Base-by-base conservation (phyloP, 306 rosid species). In the Prunus padus region DNA sequence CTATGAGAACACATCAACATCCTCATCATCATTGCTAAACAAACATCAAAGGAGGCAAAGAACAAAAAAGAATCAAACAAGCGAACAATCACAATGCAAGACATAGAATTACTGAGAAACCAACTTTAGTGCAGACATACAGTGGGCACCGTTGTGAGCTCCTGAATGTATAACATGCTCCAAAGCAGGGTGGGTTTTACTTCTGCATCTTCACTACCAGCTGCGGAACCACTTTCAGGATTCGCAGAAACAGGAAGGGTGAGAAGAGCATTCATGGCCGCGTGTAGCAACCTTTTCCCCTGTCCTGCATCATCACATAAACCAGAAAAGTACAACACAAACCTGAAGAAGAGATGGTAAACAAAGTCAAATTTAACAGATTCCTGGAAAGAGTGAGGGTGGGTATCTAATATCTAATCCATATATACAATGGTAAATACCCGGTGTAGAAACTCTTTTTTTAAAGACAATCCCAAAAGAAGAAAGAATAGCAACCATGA, bases 141-240 rank as follows among this genome's bases (percentile, higher is more conserved):
- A 82, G 84, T 78, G 76, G 90, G 73, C 18, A 90, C 97, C 88
- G 0, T 73, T 50, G 85, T 82, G 61, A 82, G 73, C 74, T 89
- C 94, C 87, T 95, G 99, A 83, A 90, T 81, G 88, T 89, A 95
- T 73, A 75, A 49, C 42, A 88, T 88, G 40, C 89, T 89, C 99
- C 99, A 95, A 70, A 95, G 88, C 77, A 90, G 82, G 45, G 61
- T 52, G 23, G 91, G 89, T 74, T 88, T 87, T 76, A n/a, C 88
- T 56, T 76, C 71, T 49, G 80, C 85, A 45, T 80, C 76, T 52
- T 74, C 90, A 80, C 78, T 84, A 76, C 79, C 85, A 78, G 26
- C 84, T 61, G 61, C 40, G 8, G 92, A 81, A 83, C 76, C 70
- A 69, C 81, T 80, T 79, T 86, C 91, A 65, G 86, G 65, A 73